These are phyloP conservation scores for Alnus rubra DNA, from an alignment of 306 rosid genomes.

Conservation along the genomic window DNA sequence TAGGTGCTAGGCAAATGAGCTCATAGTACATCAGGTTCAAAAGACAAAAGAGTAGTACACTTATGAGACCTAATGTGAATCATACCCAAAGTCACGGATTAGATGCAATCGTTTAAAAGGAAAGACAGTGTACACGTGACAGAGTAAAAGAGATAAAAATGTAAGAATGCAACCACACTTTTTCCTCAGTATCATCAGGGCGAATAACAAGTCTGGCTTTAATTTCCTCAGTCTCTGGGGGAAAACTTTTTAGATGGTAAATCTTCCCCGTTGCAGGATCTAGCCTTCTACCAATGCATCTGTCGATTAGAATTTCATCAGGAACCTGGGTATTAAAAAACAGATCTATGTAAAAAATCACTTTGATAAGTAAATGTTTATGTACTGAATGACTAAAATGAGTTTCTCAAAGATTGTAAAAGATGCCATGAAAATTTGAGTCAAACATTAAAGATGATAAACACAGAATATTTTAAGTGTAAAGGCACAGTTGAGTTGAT, in stretches of 20 bases:
- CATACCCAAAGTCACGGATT: background rate
- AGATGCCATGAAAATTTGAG: background rate
- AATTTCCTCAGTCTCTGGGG: slow-evolving; percentile 74
- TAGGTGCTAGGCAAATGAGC: slow-evolving; percentile 15
- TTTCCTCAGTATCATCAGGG: slow-evolving; percentile 86
- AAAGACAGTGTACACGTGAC: background rate
- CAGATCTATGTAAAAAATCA: slow-evolving; percentile 7
- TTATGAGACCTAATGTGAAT: background rate
- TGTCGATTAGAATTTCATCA: slow-evolving; percentile 97
- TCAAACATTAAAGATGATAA: background rate
- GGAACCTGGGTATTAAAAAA: slow-evolving; percentile 89
- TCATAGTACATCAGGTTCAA: background rate
- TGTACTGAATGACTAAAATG: background rate
- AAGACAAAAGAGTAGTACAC: background rate
- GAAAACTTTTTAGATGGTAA: slow-evolving; percentile 71
- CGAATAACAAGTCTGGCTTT: slow-evolving; percentile 71
- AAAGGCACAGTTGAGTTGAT: background rate
- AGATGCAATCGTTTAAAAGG: background rate
- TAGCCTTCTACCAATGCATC: slow-evolving; percentile 91
- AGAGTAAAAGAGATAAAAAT: background rate
- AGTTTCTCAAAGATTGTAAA: background rate
- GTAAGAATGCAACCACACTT: slow-evolving; percentile 41
- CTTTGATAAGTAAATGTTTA: background rate
- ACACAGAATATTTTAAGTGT: background rate
- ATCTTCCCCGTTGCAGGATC: slow-evolving; percentile 87